A percentile compares a stretch with the other conserved stretches of the same genome.
These are phyloP conservation scores for Macrotyloma uniflorum DNA, from an alignment of 306 rosid species.

Conservation along the genomic window DNA sequence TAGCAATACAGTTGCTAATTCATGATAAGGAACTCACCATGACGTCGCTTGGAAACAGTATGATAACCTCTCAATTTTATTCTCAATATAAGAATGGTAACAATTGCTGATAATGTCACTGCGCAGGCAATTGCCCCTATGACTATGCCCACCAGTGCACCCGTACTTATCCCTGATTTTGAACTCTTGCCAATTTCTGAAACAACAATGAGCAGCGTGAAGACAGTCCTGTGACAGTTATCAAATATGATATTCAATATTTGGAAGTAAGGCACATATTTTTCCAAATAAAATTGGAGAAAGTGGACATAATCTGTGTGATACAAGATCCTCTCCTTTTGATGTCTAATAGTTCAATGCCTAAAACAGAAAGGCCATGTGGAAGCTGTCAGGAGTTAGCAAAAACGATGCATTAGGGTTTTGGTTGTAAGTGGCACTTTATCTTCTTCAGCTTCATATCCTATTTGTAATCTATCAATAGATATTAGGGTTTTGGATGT, in stretches of 20 bases:
- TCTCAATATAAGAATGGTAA: conserved; percentile 68
- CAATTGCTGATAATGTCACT: conserved; percentile 61
- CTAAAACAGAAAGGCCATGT: not conserved
- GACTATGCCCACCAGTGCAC: conserved; percentile 73
- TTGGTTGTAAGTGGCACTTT: not conserved
- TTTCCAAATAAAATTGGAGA: too few relatives aligned
- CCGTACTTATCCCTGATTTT: conserved; percentile 62
- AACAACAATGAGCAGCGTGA: conserved; percentile 39
- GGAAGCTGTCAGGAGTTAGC: not conserved
- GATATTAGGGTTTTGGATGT: not conserved
- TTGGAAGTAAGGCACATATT: not conserved
- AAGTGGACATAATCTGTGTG: too few relatives aligned
- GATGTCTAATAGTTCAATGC: too few relatives aligned
- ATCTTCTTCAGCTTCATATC: not conserved
- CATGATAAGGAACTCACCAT: conserved; percentile 61
- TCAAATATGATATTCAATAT: conserved; percentile 12
- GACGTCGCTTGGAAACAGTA: conserved; percentile 61
- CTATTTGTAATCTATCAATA: not conserved
- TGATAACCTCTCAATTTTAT: conserved; percentile 37
- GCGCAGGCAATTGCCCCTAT: conserved; percentile 79
- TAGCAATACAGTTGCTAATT: conserved; percentile 30
- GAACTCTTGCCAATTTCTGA: conserved; percentile 44
- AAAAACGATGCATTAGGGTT: not conserved
- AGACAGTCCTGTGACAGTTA: conserved; percentile 22
- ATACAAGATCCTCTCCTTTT: too few relatives aligned